Evolutionary conservation across 2,329 filamentous ascomycete species (phyloP).

Genomic region (Monosporascus sp.): DNA sequence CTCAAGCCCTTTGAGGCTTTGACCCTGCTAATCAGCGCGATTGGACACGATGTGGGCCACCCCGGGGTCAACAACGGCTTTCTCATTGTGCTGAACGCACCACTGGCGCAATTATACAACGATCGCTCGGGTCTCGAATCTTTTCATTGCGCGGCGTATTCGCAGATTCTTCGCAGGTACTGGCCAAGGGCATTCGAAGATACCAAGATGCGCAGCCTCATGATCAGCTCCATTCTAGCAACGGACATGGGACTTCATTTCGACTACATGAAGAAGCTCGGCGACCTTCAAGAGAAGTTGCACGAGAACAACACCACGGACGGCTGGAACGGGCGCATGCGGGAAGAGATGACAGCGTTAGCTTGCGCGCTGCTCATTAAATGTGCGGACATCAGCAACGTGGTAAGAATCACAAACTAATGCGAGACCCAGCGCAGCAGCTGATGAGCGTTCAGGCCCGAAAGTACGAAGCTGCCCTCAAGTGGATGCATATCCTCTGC

Average conservation of each 20-base stretch:
- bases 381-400: constrained; percentile 97
- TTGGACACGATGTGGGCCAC: constrained; percentile 95
- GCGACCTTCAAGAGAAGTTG: constrained; percentile 74
- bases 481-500: constrained; percentile 92
- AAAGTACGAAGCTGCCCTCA: constrained; percentile 72
- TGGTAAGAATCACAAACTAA: constrained; percentile 55
- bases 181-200: constrained; percentile 83
- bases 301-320: constrained; percentile 61
- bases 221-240: constrained; percentile 96
- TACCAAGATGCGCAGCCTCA: constrained; percentile 73
- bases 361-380: constrained; percentile 93
- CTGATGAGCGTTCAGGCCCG: constrained; percentile 58
- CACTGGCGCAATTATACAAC: constrained; percentile 91
- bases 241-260: constrained; percentile 98
- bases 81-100: constrained; percentile 83
- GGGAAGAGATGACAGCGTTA: constrained; percentile 72
- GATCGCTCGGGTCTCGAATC: constrained; percentile 95
- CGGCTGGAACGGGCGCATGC: constrained; percentile 69
- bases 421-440: background rate
- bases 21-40: constrained; percentile 87
- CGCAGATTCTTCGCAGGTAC: constrained; percentile 86
- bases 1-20: constrained; percentile 84
- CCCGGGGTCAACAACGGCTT: constrained; percentile 98
- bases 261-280: constrained; percentile 88
- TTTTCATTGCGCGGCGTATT: constrained; percentile 95